Conservation (phyloP, 345 rosid genomes). For the Arabis alpina region DNA sequence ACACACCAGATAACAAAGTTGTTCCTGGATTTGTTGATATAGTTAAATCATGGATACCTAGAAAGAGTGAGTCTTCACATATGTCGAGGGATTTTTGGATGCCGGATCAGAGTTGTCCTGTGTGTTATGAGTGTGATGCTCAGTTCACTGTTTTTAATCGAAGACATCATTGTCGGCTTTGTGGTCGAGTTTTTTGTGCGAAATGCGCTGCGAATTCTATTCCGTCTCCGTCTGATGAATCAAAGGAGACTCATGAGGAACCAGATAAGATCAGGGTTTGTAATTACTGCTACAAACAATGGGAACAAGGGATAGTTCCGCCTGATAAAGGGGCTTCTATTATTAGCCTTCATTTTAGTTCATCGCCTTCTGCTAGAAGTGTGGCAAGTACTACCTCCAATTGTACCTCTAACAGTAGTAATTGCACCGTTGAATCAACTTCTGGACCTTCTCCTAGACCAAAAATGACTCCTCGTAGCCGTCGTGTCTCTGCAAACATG, state of each 20-base stretch:
- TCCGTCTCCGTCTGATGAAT: constrained; percentile 69
- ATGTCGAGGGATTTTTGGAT: constrained; percentile 94
- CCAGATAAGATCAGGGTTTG: constrained; percentile 82
- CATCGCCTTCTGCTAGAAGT: constrained; percentile 78
- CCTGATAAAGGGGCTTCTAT: constrained; percentile 56
- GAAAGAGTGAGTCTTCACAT: constrained; percentile 61
- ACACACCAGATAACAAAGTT: constrained; percentile 70
- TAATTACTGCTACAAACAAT: constrained; percentile 84
- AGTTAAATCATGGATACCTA: constrained; percentile 84
- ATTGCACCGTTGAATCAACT: constrained; percentile 64
- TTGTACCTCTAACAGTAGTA: constrained; percentile 71
- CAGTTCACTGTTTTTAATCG: constrained; percentile 89
- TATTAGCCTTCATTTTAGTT: constrained; percentile 61
- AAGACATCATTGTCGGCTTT: constrained; percentile 89
- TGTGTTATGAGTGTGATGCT: constrained; percentile 94
- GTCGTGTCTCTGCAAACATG: constrained; percentile 52
- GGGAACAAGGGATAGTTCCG: constrained; percentile 60
- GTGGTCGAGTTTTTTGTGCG: constrained; percentile 93
- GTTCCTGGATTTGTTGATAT: constrained; percentile 69
- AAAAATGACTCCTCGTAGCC: constrained; percentile 49
- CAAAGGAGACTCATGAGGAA: constrained; percentile 58
- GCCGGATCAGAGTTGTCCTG: constrained; percentile 97
- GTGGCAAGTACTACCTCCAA: constrained; percentile 69
- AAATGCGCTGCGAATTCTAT: constrained; percentile 78
- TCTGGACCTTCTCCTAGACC: constrained; percentile 68